Evolutionary conservation across 2,329 filamentous ascomycete genomes (phyloP).

Genomic region (Phoma sp.): DNA sequence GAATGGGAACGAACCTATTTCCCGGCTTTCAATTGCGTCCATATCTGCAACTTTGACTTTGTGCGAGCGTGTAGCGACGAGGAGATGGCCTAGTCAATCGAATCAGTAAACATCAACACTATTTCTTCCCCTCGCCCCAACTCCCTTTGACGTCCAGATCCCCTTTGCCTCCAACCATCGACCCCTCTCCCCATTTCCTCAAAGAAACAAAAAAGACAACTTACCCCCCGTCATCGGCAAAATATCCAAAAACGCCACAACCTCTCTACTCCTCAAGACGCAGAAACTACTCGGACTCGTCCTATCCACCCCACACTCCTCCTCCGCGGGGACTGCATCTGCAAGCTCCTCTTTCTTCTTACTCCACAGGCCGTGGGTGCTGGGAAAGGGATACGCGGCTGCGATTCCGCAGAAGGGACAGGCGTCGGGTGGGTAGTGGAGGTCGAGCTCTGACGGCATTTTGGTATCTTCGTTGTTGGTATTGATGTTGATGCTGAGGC

Average conservation of each 20-base stretch:
- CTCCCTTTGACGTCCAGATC: not conserved
- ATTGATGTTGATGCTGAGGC: no score
- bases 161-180: not conserved
- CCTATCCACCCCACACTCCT: constrained; percentile 33
- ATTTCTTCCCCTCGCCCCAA: not conserved
- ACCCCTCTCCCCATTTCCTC: not conserved
- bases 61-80: constrained; percentile 80
- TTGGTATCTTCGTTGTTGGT: no score
- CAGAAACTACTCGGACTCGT: constrained; percentile 58
- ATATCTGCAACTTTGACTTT: constrained; percentile 78
- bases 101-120: no score
- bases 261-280: constrained; percentile 76
- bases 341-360: constrained; percentile 17
- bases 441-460: constrained; percentile 33
- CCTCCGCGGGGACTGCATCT: constrained; percentile 33
- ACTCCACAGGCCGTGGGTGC: constrained; percentile 11
- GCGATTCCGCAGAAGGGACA: constrained; percentile 68
- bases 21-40: constrained; percentile 65
- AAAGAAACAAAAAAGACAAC: constrained; percentile 2
- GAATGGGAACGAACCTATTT: constrained; percentile 61
- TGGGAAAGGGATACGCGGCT: constrained; percentile 52
- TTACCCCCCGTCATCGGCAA: constrained; percentile 78
- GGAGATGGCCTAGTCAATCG: constrained; percentile 63
- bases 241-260: constrained; percentile 92
- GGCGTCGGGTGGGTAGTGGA: constrained; percentile 49